A percentile compares a stretch with the other conserved stretches of the same genome.
These are phyloP conservation scores for Botrytis sinoallii DNA, from an alignment of 2,329 filamentous ascomycete species.

Conservation along the genomic window DNA sequence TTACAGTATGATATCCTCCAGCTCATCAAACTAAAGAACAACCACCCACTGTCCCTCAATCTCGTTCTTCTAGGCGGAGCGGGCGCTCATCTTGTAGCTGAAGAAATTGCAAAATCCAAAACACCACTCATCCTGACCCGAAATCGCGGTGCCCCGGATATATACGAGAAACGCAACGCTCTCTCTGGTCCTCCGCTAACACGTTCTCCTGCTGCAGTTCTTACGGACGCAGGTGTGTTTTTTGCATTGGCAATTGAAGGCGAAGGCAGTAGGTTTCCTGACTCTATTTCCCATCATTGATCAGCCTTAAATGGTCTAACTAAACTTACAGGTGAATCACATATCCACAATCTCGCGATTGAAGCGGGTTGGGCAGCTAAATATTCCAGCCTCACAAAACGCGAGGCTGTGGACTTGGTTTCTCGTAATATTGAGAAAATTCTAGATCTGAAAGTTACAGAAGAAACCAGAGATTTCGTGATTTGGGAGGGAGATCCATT, in stretches of 20 bases:
- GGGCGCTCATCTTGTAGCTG: constrained; percentile 42
- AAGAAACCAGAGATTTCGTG: constrained; percentile 42
- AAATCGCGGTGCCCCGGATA: constrained; percentile 38
- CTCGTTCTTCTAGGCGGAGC: constrained; percentile 42
- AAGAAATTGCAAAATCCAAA: constrained; percentile 41
- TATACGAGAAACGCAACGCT: constrained; percentile 41
- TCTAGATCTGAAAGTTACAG: constrained; percentile 36
- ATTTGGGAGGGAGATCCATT: constrained; percentile 45
- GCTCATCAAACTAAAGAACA: constrained; percentile 41
- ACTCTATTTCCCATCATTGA: not conserved
- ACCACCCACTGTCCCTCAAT: constrained; percentile 36
- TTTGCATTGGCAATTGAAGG: constrained; percentile 39
- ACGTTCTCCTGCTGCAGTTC: constrained; percentile 40
- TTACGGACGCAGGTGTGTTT: constrained; percentile 43
- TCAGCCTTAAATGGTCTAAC: not conserved
- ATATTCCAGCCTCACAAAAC: constrained; percentile 40
- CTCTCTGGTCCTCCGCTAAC: constrained; percentile 45
- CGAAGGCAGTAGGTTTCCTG: constrained; percentile 20
- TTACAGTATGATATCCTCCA: constrained; percentile 43
- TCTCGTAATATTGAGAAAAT: constrained; percentile 44
- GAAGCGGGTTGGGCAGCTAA: constrained; percentile 44
- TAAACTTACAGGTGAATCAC: constrained; percentile 35
- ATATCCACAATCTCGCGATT: constrained; percentile 41
- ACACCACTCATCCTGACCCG: constrained; percentile 46
- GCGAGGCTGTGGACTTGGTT: constrained; percentile 40